Evolutionary conservation across 139 green algal genomes (phyloP).

Genomic region (Tetratostichococcus sp.): DNA sequence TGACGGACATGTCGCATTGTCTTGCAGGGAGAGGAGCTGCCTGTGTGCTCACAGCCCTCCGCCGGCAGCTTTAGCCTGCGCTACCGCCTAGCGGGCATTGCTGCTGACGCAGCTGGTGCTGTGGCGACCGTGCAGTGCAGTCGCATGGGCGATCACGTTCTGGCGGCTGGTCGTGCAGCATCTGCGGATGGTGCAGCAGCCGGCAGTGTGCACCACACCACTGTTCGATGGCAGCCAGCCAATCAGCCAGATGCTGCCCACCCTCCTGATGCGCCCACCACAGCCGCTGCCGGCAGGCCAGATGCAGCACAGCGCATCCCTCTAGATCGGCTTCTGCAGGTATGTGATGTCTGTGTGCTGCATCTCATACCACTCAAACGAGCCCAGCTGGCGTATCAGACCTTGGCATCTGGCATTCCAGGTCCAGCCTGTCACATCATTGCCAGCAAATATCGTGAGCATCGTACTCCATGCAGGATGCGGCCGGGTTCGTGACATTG

Average conservation of each 20-base stretch:
- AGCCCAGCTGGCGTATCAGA: no score
- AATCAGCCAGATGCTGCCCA: no score
- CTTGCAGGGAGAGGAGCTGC: not conserved
- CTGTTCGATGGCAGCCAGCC: not conserved
- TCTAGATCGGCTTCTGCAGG: not conserved
- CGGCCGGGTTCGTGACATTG: constrained; percentile 15
- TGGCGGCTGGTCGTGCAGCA: constrained; percentile 12
- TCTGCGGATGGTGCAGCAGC: constrained; percentile 1
- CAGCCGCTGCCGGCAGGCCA: no score
- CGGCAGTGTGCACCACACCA: not conserved
- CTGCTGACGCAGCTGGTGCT: not conserved
- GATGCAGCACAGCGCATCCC: not conserved
- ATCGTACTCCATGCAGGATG: not conserved
- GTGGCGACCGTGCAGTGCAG: constrained; percentile 21
- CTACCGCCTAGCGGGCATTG: not conserved
- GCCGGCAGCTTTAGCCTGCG: not conserved
- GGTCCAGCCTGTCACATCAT: no score
- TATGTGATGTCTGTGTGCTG: no score
- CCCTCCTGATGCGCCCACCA: no score
- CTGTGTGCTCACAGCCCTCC: not conserved
- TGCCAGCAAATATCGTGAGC: no score
- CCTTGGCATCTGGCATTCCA: no score
- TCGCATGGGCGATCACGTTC: constrained; percentile 3
- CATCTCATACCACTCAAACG: no score
- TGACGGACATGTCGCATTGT: not conserved